These are phyloP conservation scores for Wakefieldia striispora DNA, from an alignment of 768 basidiomycete species.

Conservation along the genomic window DNA sequence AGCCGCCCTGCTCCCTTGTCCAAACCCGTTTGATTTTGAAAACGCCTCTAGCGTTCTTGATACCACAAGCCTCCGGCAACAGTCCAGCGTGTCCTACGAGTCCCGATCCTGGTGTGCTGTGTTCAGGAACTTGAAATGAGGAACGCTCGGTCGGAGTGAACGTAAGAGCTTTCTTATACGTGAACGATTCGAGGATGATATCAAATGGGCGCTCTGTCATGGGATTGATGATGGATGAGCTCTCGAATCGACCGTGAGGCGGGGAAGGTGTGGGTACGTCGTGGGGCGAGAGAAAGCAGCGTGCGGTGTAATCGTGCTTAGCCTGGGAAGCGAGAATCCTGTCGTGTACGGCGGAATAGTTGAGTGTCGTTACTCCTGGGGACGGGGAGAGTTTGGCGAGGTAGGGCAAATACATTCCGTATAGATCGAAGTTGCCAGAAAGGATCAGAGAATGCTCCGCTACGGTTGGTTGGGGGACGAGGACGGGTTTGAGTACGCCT, in stretches of 20 bases:
- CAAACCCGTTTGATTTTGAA: slow-evolving; percentile 38
- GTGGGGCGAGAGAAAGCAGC: slow-evolving; percentile 24
- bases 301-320: slow-evolving; percentile 37
- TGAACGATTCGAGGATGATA: slow-evolving; percentile 25
- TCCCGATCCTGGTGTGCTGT: slow-evolving; percentile 24
- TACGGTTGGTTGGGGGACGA: slow-evolving; percentile 5
- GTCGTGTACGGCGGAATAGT: slow-evolving; percentile 34
- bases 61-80: slow-evolving; percentile 29
- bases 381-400: slow-evolving; percentile 34
- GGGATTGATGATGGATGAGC: slow-evolving; percentile 30
- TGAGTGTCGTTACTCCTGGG: slow-evolving; percentile 20
- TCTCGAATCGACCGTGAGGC: slow-evolving; percentile 24
- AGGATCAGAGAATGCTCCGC: slow-evolving; percentile 12
- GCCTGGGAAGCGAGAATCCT: slow-evolving; percentile 38
- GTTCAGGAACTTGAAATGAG: slow-evolving; percentile 26
- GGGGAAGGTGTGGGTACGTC: slow-evolving; percentile 9
- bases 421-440: slow-evolving; percentile 40
- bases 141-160: slow-evolving; percentile 28
- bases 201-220: slow-evolving; percentile 37
- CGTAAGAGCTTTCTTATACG: slow-evolving; percentile 22
- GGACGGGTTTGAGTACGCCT: slow-evolving; percentile 5
- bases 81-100: slow-evolving; percentile 28
- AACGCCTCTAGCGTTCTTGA: slow-evolving; percentile 32
- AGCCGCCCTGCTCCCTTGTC: slow-evolving; percentile 20
- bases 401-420: slow-evolving; percentile 38